phyloP scores from a whole-genome alignment of 805 yeast species.

The Ogataea corticis region DNA sequence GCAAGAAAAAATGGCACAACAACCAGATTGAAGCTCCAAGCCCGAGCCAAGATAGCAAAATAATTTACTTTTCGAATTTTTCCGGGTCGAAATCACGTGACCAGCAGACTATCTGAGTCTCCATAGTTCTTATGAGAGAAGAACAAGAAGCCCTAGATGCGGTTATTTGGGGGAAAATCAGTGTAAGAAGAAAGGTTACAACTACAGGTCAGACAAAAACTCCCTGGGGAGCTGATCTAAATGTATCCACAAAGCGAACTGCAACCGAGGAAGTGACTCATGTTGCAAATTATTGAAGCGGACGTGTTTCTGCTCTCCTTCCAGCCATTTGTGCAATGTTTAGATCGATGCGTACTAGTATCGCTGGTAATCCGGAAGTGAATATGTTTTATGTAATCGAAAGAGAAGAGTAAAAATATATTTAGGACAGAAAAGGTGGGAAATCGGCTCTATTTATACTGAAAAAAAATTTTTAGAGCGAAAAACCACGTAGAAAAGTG shows the following conservation, averaged over 20 bases:
- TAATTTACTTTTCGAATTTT: too few relatives aligned
- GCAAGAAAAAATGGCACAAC: too few relatives aligned
- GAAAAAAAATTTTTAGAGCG: slow-evolving; percentile 1
- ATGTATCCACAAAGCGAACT: slow-evolving; percentile 37
- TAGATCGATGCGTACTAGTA: slow-evolving; percentile 33
- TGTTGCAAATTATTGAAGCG: slow-evolving; percentile 31
- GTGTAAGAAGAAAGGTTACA: too few relatives aligned
- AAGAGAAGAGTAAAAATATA: neutral
- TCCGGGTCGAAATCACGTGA: neutral
- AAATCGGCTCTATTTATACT: slow-evolving; percentile 1
- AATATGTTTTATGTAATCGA: slow-evolving; percentile 27
- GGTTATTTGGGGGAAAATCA: too few relatives aligned
- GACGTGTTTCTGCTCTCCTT: slow-evolving; percentile 33
- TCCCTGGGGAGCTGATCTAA: neutral
- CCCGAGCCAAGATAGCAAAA: too few relatives aligned
- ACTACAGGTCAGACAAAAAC: neutral
- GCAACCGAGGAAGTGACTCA: slow-evolving; percentile 18
- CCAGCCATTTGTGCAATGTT: slow-evolving; percentile 42
- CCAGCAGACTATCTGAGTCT: too few relatives aligned
- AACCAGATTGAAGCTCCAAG: too few relatives aligned
- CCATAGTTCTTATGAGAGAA: too few relatives aligned
- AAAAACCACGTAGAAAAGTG: neutral
- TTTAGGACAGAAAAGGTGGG: neutral
- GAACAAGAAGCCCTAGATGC: too few relatives aligned
- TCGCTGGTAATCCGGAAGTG: slow-evolving; percentile 46